Percentiles rank a stretch among this genome's conserved stretches.
Conservation (phyloP, 768 basidiomycete species). For the Lactarius deliciosus region DNA sequence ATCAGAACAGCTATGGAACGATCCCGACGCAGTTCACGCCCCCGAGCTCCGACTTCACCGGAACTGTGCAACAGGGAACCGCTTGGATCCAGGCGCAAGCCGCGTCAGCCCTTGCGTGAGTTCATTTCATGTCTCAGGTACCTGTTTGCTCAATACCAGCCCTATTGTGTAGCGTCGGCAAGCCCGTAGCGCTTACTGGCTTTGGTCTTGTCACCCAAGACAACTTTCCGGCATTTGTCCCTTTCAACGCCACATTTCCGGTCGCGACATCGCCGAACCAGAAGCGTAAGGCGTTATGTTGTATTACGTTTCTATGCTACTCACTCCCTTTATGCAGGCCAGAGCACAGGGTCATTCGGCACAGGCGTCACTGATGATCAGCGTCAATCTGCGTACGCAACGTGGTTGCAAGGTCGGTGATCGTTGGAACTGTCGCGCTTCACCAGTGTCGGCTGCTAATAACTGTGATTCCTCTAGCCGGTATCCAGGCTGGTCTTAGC, state of each 20-base stretch:
- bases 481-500: conserved; percentile 8
- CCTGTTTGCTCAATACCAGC: not conserved
- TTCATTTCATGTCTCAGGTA: not conserved
- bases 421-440: not conserved
- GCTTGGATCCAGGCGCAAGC: conserved; percentile 37
- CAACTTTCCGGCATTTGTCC: conserved; percentile 34
- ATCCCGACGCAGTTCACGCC: conserved; percentile 11
- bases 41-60: conserved; percentile 24
- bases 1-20: conserved; percentile 37
- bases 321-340: conserved; percentile 18
- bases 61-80: conserved; percentile 35
- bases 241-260: conserved; percentile 34
- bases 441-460: not conserved
- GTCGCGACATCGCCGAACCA: not conserved
- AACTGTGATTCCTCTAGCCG: conserved; percentile 2
- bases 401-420: conserved; percentile 21
- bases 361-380: conserved; percentile 19
- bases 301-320: not conserved
- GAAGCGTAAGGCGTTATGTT: conserved; percentile 17
- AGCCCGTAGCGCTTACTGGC: conserved; percentile 37
- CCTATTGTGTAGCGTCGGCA: conserved; percentile 33
- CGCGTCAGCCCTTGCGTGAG: conserved; percentile 27
- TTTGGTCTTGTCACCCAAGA: conserved; percentile 37
- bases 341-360: not conserved
- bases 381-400: conserved; percentile 10